Evolutionary conservation across 176 grass and related monocot species (phyloP).

Genomic region (Rhynchospora tenuis): DNA sequence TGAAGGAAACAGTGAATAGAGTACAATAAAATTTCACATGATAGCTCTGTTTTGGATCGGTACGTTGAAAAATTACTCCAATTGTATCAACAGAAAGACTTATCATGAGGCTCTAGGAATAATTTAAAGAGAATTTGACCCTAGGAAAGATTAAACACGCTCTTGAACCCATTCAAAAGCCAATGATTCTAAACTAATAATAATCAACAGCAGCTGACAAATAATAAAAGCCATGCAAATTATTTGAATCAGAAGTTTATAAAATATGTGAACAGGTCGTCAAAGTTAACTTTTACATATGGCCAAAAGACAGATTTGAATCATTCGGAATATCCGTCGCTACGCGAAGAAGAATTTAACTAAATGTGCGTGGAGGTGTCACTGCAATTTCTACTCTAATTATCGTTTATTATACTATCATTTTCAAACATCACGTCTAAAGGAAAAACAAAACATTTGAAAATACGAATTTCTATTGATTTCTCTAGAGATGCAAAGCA

Average conservation of each 20-base stretch:
- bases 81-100: not conserved
- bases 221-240: not conserved
- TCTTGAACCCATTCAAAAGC: not conserved
- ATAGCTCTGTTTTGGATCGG: not conserved
- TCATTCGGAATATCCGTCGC: not conserved
- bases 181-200: not conserved
- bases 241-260: not conserved
- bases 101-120: not conserved
- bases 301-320: conserved; percentile 7
- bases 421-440: not conserved
- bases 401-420: not conserved
- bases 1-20: not conserved
- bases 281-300: not conserved
- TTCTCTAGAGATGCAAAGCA: too few species aligned
- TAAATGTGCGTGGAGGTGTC: not conserved
- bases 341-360: not conserved
- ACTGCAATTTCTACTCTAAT: not conserved
- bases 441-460: too few species aligned
- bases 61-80: not conserved
- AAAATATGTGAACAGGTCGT: not conserved
- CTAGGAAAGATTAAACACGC: not conserved
- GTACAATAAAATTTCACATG: not conserved
- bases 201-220: not conserved
- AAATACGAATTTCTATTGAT: too few species aligned
- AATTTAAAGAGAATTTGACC: not conserved